These are phyloP conservation scores for Ilyonectria mors-panacis DNA, from an alignment of 2,329 filamentous ascomycete species.

Conservation along the genomic window DNA sequence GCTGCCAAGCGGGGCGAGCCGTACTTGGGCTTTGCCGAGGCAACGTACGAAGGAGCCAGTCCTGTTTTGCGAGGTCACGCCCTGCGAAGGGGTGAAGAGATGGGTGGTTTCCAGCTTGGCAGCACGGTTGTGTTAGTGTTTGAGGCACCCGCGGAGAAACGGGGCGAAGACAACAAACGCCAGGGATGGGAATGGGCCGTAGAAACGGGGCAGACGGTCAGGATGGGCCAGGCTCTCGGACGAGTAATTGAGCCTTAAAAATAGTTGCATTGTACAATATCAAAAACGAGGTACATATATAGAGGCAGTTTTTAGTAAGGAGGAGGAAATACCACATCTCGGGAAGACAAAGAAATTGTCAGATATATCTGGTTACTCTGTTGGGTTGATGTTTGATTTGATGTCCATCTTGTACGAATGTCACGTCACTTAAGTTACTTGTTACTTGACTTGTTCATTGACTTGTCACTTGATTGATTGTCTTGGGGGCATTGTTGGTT, in stretches of 20 bases:
- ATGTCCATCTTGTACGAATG: too few species aligned
- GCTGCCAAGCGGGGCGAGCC: conserved; percentile 82
- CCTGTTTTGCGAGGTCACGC: conserved; percentile 86
- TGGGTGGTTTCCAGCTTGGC: conserved; percentile 97
- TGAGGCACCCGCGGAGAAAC: conserved; percentile 82
- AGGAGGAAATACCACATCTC: conserved; percentile 25
- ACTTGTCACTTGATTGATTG: background rate
- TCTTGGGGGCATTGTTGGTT: background rate
- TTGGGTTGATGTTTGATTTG: too few species aligned
- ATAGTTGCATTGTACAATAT: conserved; percentile 25
- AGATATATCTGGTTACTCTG: background rate
- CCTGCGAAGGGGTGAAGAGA: conserved; percentile 90
- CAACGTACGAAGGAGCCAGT: conserved; percentile 86
- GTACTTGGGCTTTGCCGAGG: conserved; percentile 93
- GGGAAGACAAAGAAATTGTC: background rate
- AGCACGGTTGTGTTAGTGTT: conserved; percentile 97
- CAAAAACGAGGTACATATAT: conserved; percentile 27
- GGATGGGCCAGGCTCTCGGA: conserved; percentile 90
- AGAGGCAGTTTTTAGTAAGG: conserved; percentile 22
- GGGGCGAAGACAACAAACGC: conserved; percentile 66
- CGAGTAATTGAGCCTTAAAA: conserved; percentile 72
- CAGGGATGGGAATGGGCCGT: conserved; percentile 90
- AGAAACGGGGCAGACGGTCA: conserved; percentile 88
- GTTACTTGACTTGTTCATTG: background rate
- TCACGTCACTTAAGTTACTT: background rate